Base-by-base conservation (phyloP, 2,329 filamentous ascomycete species). In the Aspergillus caelatus region DNA sequence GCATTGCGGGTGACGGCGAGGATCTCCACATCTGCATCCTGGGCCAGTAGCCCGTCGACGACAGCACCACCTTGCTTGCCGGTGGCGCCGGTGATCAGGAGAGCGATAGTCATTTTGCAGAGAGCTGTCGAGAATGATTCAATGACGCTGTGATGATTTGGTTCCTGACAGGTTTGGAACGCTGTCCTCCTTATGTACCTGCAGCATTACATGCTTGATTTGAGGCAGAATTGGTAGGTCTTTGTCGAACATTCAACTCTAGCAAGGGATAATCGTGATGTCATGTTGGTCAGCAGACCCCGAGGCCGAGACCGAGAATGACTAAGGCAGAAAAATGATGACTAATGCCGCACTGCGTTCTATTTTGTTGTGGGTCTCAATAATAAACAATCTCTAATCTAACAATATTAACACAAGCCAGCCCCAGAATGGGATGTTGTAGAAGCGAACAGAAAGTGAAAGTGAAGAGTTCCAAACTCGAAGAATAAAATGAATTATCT, bases 1-100 rank as follows among this genome's bases (percentile, higher is more conserved):
- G 82, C 68, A 68, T 89, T 82, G 63, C 88, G 85, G 2, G 88
- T 89, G 30, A 90, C 79, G 9, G 88, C 88, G n/a, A 88, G 80
- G 58, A 90, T 85, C 14, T 82, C 79, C 63, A 83, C 81, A 4
- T 69, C 62, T 1, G 70, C 70, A 28, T 73, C 69, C 26, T 71
- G 58, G 16, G 62, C 56, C 32, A 78, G 60, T 28, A 80, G 71
- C 23, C 70, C 71, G 12, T 72, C 62, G 34, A 81, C 72, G 2
- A 80, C 65, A 3, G 75, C 71, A 4, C 74, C 73, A 6, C 79
- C 80, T 70, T 81, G 79, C 62, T 80, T 80, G 32, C 80, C 79
- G 7, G 78, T 81, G 19, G 78, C 77, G 7, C 79, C 78, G 10
- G 73, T 77, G 28, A 81, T 68, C 19, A 81, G 71, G 21, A 55